These are phyloP conservation scores for Parietichytrium sp. DNA, from an alignment of 108 stramenopile species.

Conservation along the genomic window DNA sequence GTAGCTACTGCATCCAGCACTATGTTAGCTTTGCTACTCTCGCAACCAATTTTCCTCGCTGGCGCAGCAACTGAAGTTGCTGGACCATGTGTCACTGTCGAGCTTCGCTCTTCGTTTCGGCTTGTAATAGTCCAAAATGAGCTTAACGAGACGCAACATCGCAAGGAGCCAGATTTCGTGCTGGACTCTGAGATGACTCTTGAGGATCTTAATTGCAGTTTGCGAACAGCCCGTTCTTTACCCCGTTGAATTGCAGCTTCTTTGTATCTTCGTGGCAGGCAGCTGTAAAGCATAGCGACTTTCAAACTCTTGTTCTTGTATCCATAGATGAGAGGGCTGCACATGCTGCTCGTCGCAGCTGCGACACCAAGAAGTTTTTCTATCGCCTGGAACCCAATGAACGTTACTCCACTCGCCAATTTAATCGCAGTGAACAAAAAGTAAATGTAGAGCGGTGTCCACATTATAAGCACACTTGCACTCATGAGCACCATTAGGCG, in stretches of 20 bases:
- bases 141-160: too few species aligned
- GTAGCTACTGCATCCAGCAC: too few species aligned
- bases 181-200: too few species aligned
- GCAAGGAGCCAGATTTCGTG: neutral
- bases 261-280: neutral
- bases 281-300: constrained; percentile 25
- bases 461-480: neutral
- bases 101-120: too few species aligned
- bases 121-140: too few species aligned
- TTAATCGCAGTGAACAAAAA: neutral
- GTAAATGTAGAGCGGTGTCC: constrained; percentile 28
- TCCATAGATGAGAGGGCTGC: constrained; percentile 4
- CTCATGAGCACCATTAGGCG: constrained; percentile 28
- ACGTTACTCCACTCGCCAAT: neutral
- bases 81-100: too few species aligned
- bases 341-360: neutral
- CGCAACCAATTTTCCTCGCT: too few species aligned
- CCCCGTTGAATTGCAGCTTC: neutral
- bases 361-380: neutral
- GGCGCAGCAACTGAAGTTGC: too few species aligned
- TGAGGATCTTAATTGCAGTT: too few species aligned
- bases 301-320: constrained; percentile 33
- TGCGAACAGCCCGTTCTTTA: too few species aligned
- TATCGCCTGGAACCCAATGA: neutral
- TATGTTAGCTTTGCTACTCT: too few species aligned